Percentiles rank a stretch among this genome's conserved stretches.
These are phyloP conservation scores for Linnemannia zychae DNA, from an alignment of 192 early-diverging fungal genomes.

Conservation along the genomic window DNA sequence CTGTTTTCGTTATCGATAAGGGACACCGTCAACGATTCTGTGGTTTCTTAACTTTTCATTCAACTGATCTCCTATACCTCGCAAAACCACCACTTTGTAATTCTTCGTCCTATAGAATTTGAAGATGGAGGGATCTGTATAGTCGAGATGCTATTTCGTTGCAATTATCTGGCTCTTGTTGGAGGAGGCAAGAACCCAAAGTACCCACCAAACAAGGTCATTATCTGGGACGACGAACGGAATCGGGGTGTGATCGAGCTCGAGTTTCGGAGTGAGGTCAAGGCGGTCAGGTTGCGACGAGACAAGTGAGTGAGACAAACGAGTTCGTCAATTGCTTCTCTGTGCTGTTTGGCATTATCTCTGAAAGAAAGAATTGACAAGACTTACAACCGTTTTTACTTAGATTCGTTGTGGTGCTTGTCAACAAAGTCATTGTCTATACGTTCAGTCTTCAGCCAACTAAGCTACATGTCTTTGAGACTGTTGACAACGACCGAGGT, in stretches of 20 bases:
- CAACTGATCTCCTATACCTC: neutral
- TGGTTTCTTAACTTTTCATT: too few species aligned
- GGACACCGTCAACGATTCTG: too few species aligned
- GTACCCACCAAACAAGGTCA: slow-evolving; percentile 89
- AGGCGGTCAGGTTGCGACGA: slow-evolving; percentile 80
- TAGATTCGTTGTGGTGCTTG: slow-evolving; percentile 82
- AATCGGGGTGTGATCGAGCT: slow-evolving; percentile 78
- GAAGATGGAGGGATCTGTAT: slow-evolving; percentile 88
- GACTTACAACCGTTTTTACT: neutral
- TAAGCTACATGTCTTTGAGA: slow-evolving; percentile 86
- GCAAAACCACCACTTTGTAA: neutral
- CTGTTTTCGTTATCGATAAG: too few species aligned
- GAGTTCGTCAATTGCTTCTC: slow-evolving; percentile 4
- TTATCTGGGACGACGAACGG: slow-evolving; percentile 89
- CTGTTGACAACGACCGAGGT: slow-evolving; percentile 81
- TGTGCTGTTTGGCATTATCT: neutral
- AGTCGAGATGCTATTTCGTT: slow-evolving; percentile 87
- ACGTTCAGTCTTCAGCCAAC: slow-evolving; percentile 77
- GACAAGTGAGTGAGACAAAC: slow-evolving; percentile 67
- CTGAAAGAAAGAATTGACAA: neutral
- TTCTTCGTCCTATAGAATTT: slow-evolving; percentile 70
- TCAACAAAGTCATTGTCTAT: slow-evolving; percentile 87
- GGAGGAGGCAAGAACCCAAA: slow-evolving; percentile 87
- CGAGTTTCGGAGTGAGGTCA: slow-evolving; percentile 85
- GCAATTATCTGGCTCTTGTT: slow-evolving; percentile 90